A percentile compares a stretch with the other conserved stretches of the same genome.
Conservation (phyloP, 257 asterid genomes). For the Petunia axillaris region DNA sequence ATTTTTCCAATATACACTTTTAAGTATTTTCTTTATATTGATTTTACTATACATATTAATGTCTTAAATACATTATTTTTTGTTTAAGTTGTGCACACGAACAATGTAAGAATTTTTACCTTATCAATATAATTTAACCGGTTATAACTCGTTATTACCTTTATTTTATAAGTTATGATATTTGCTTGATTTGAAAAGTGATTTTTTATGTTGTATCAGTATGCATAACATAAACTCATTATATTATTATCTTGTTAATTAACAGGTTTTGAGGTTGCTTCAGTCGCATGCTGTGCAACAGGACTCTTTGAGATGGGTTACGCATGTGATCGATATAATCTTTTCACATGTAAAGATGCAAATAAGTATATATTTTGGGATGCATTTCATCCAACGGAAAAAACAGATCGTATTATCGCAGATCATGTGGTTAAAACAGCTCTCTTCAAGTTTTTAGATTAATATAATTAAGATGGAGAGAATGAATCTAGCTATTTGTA, state of each 20-base stretch:
- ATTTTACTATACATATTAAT: too few species aligned
- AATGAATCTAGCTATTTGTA: neutral
- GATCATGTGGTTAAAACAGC: slow-evolving; percentile 52
- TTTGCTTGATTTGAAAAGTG: too few species aligned
- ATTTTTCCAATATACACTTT: too few species aligned
- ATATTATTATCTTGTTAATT: slow-evolving; percentile 8
- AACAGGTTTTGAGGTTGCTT: slow-evolving; percentile 64
- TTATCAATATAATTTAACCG: too few species aligned
- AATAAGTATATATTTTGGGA: slow-evolving; percentile 85
- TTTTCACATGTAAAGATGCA: slow-evolving; percentile 70
- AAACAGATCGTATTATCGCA: slow-evolving; percentile 56
- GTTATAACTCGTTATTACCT: neutral
- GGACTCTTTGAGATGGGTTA: slow-evolving; percentile 88
- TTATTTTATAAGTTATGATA: too few species aligned
- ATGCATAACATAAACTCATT: neutral
- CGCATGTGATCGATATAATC: slow-evolving; percentile 52
- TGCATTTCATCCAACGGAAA: slow-evolving; percentile 85
- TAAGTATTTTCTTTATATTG: too few species aligned
- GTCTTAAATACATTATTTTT: too few species aligned
- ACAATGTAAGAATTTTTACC: neutral
- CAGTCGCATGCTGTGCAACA: slow-evolving; percentile 77
- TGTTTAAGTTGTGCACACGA: too few species aligned
- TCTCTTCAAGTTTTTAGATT: slow-evolving; percentile 41
- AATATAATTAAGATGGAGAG: neutral
- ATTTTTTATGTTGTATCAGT: neutral